These are phyloP conservation scores for Pichia sp. DNA, from an alignment of 1,139 yeast species.

Conservation along the genomic window DNA sequence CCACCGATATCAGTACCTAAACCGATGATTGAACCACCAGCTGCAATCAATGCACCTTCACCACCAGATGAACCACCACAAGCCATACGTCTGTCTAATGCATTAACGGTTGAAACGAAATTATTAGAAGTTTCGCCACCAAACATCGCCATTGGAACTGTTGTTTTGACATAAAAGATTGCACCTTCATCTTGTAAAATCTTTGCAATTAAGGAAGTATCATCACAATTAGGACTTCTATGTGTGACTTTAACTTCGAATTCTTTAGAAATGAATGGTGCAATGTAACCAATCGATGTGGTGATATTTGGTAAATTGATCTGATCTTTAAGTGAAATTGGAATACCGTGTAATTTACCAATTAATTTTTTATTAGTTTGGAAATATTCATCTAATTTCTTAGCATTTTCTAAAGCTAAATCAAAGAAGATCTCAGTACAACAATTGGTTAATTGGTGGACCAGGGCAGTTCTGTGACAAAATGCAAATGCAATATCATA, in stretches of 20 bases:
- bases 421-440: constrained; percentile 41
- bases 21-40: constrained; percentile 50
- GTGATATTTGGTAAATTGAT: constrained; percentile 46
- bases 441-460: constrained; percentile 56
- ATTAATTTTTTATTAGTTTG: constrained; percentile 35
- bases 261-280: constrained; percentile 33
- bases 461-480: constrained; percentile 56
- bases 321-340: constrained; percentile 59
- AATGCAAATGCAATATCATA: constrained; percentile 48
- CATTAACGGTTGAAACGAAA: constrained; percentile 49
- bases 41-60: constrained; percentile 54
- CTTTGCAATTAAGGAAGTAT: constrained; percentile 40
- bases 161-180: constrained; percentile 54
- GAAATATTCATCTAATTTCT: constrained; percentile 43
- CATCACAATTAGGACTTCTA: constrained; percentile 12
- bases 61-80: constrained; percentile 71
- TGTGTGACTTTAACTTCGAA: constrained; percentile 21
- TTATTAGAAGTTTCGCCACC: constrained; percentile 48
- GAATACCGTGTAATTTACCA: constrained; percentile 70
- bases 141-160: constrained; percentile 59
- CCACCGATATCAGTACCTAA: constrained; percentile 71
- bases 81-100: constrained; percentile 43
- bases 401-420: constrained; percentile 41
- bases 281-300: constrained; percentile 46
- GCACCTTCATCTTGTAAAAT: constrained; percentile 49